Evolutionary conservation across 257 asterid species (phyloP).

Genomic region (Coffea canephora): DNA sequence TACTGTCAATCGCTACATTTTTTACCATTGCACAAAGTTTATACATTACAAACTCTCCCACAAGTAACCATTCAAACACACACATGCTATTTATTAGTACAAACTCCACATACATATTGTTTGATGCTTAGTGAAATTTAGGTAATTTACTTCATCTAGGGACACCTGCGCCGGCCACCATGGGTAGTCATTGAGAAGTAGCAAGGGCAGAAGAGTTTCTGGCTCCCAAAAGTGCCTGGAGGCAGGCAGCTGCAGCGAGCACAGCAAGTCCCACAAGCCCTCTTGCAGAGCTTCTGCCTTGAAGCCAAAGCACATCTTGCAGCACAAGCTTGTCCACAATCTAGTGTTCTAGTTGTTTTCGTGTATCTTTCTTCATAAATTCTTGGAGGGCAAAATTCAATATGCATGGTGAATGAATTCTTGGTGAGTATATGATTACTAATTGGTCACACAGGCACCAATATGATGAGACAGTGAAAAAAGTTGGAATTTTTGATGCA

Average conservation of each 20-base stretch:
- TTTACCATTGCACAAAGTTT: too few relatives aligned
- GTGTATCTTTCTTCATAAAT: neutral
- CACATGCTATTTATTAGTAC: too few relatives aligned
- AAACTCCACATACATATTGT: too few relatives aligned
- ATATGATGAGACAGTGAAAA: too few relatives aligned
- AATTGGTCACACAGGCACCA: neutral
- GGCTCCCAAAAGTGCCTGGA: neutral
- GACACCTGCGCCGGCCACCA: neutral
- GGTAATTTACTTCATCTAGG: neutral
- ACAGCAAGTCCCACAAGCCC: neutral
- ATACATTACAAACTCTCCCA: too few relatives aligned
- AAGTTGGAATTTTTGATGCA: too few relatives aligned
- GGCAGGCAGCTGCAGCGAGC: neutral
- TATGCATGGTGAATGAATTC: neutral
- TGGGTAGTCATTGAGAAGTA: neutral
- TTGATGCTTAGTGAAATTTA: too few relatives aligned
- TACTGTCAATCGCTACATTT: too few relatives aligned
- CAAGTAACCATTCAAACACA: too few relatives aligned
- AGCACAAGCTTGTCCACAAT: neutral
- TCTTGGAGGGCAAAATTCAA: too few relatives aligned
- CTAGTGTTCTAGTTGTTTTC: neutral
- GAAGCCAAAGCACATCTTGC: neutral
- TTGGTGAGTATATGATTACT: too few relatives aligned
- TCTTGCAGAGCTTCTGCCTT: neutral
- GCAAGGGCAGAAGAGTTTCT: neutral